phyloP scores from a whole-genome alignment of 371 early-diverging fungal species.

The Mucor lusitanicus region DNA sequence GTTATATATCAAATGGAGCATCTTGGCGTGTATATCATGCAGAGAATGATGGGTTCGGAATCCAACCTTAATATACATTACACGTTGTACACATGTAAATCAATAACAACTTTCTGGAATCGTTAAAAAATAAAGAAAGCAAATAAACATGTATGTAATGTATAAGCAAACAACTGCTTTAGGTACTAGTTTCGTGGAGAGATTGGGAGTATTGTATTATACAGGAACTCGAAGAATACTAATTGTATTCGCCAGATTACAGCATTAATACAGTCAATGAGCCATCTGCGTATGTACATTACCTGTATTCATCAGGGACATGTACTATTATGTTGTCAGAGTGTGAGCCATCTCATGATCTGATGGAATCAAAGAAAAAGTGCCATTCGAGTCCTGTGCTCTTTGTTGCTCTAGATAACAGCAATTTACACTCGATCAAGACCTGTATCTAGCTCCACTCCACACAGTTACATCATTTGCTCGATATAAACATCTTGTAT shows the following conservation, averaged over 20 bases:
- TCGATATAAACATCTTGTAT: background rate
- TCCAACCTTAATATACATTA: background rate
- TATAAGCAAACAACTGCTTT: background rate
- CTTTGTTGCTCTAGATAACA: background rate
- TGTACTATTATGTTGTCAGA: background rate
- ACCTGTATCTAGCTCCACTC: background rate
- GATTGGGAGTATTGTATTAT: background rate
- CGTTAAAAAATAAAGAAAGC: background rate
- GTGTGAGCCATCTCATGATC: background rate
- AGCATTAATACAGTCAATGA: background rate
- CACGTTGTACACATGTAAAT: background rate
- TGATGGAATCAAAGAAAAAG: background rate
- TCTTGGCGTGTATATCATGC: background rate
- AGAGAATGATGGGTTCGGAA: background rate
- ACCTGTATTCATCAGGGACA: background rate
- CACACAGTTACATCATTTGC: background rate
- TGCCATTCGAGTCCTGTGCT: background rate
- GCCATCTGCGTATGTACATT: background rate
- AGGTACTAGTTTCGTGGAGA: background rate
- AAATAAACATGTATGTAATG: background rate
- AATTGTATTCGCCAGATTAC: background rate
- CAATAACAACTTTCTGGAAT: conserved; percentile 1
- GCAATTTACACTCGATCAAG: background rate
- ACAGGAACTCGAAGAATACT: background rate
- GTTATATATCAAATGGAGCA: background rate